phyloP scores from a whole-genome alignment of 805 yeast species.

The Schwanniomyces polymorphus region DNA sequence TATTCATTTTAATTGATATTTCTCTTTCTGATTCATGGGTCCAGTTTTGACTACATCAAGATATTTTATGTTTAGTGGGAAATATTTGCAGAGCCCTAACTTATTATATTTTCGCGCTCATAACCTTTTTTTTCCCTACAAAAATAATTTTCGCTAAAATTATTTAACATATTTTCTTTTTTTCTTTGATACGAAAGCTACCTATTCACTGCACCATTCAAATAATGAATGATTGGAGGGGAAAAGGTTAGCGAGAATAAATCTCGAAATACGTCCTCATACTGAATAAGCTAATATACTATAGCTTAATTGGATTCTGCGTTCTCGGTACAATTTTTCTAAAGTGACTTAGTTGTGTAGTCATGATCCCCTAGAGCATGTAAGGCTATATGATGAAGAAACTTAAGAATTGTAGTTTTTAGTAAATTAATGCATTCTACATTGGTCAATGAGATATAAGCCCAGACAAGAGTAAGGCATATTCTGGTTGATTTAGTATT shows the following conservation, averaged over 20 bases:
- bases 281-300: conserved; percentile 22
- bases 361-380: no score
- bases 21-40: no score
- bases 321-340: conserved; percentile 31
- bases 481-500: no score
- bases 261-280: conserved; percentile 34
- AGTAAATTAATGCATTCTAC: no score
- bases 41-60: no score
- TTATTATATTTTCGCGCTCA: not conserved
- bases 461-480: no score
- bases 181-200: conserved; percentile 37
- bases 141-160: not conserved
- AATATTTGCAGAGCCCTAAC: no score
- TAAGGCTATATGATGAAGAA: no score
- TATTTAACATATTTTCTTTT: conserved; percentile 7
- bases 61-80: no score
- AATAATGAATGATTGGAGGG: conserved; percentile 38
- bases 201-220: conserved; percentile 43
- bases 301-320: conserved; percentile 34
- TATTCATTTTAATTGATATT: no score
- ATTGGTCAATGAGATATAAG: no score
- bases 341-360: not conserved
- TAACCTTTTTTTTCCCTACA: not conserved
- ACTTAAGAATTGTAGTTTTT: no score
- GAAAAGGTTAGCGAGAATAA: conserved; percentile 35